Evolutionary conservation across 495 filamentous ascomycete species (phyloP).

Genomic region (Neurospora sp.): DNA sequence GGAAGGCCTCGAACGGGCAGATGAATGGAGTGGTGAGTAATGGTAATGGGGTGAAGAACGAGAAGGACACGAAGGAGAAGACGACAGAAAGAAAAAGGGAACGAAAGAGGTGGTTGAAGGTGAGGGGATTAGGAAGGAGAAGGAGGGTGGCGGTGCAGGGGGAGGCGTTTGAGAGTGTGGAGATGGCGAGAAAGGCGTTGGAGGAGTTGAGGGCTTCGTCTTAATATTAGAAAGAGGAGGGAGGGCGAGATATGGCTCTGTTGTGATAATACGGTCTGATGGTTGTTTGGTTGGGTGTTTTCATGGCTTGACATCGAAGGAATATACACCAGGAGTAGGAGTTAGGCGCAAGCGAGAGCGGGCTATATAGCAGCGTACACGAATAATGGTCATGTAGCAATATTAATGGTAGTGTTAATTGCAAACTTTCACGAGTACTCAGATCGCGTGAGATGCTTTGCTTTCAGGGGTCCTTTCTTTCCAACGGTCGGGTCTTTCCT

Average conservation of each 20-base stretch:
- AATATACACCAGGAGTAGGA: not conserved
- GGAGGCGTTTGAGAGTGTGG: slow-evolving; percentile 36
- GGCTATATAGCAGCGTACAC: not conserved
- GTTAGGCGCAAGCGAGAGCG: not conserved
- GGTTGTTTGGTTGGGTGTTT: not conserved
- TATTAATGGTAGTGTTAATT: not conserved
- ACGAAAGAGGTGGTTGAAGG: not conserved
- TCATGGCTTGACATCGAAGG: not conserved
- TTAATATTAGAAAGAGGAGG: slow-evolving; percentile 4
- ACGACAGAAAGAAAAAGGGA: slow-evolving; percentile 10
- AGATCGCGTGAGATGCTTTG: too few relatives aligned
- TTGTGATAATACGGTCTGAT: slow-evolving; percentile 7
- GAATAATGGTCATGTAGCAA: not conserved
- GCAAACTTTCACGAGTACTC: not conserved
- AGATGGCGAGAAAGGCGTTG: slow-evolving; percentile 30
- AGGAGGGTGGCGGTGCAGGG: slow-evolving; percentile 16
- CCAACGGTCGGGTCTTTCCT: too few relatives aligned
- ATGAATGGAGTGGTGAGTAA: not conserved
- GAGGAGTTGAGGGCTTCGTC: slow-evolving; percentile 19
- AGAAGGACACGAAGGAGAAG: too few relatives aligned
- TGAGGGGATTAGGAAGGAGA: not conserved
- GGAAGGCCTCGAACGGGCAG: not conserved
- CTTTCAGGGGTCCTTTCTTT: too few relatives aligned
- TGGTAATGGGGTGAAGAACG: slow-evolving; percentile 8
- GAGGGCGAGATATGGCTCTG: not conserved